These are phyloP conservation scores for Ampelomyces quisqualis DNA, from an alignment of 2,329 filamentous ascomycete genomes.

Conservation along the genomic window DNA sequence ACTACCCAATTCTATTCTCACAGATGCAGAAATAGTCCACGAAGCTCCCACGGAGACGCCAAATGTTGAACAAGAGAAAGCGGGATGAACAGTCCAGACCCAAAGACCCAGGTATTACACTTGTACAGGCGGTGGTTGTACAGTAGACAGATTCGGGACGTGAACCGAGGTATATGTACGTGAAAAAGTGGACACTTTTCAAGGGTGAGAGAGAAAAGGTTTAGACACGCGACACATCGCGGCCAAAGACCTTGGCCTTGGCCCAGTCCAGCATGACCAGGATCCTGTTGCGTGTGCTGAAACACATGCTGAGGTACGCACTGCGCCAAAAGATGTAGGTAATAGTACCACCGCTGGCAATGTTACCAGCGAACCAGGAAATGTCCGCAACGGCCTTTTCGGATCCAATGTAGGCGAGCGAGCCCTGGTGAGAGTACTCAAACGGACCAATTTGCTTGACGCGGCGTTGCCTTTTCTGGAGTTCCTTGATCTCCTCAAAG, in stretches of 20 bases:
- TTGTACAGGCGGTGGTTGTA: background rate
- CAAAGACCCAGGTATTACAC: constrained; percentile 1
- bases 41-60: background rate
- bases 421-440: constrained; percentile 97
- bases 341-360: constrained; percentile 87
- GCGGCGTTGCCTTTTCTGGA: constrained; percentile 82
- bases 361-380: constrained; percentile 94
- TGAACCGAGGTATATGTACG: constrained; percentile 4
- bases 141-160: background rate
- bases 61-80: background rate
- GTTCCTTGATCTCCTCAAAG: constrained; percentile 75
- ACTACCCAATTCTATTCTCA: too few relatives aligned
- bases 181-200: background rate
- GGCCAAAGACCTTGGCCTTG: constrained; percentile 95
- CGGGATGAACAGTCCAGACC: background rate
- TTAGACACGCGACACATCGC: constrained; percentile 80
- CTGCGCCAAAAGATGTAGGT: constrained; percentile 99
- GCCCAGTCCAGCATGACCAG: constrained; percentile 93
- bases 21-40: too few relatives aligned
- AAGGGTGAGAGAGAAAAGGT: background rate
- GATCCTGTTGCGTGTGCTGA: constrained; percentile 95
- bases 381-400: constrained; percentile 98
- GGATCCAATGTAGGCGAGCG: constrained; percentile 94
- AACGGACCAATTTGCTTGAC: constrained; percentile 97
- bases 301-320: constrained; percentile 99